Evolutionary conservation across 1,284 basidiomycete genomes (phyloP).

Genomic region (Grifola frondosa): DNA sequence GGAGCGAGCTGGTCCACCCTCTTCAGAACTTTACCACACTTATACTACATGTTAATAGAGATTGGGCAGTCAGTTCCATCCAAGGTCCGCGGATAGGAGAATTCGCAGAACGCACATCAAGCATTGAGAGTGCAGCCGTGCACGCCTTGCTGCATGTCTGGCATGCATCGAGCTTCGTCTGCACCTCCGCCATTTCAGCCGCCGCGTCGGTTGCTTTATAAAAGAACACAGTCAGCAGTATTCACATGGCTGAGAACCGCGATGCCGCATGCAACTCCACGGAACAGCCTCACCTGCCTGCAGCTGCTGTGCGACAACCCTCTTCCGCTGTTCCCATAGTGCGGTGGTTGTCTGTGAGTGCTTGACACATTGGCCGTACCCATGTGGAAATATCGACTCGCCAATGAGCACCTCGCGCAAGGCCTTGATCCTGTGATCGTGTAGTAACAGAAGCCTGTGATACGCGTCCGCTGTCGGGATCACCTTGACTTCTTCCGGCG

Average conservation of each 20-base stretch:
- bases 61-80: background rate
- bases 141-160: conserved; percentile 55
- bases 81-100: background rate
- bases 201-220: conserved; percentile 63
- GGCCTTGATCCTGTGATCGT: conserved; percentile 49
- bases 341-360: conserved; percentile 45
- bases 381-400: conserved; percentile 67
- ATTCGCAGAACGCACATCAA: conserved; percentile 49
- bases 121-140: conserved; percentile 62
- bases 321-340: conserved; percentile 50
- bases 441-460: conserved; percentile 57
- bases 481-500: conserved; percentile 46
- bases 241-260: background rate
- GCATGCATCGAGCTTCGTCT: conserved; percentile 43
- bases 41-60: conserved; percentile 47
- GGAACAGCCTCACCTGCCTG: conserved; percentile 45
- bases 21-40: conserved; percentile 48
- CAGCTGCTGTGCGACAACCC: conserved; percentile 39
- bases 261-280: too few species aligned
- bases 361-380: conserved; percentile 55
- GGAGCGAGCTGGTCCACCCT: conserved; percentile 30
- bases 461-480: conserved; percentile 58
- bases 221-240: background rate
- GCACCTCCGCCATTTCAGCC: conserved; percentile 52
- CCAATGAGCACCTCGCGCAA: conserved; percentile 48